These are phyloP conservation scores for Hypoxylon sp. DNA, from an alignment of 2,329 filamentous ascomycete species.

Conservation along the genomic window DNA sequence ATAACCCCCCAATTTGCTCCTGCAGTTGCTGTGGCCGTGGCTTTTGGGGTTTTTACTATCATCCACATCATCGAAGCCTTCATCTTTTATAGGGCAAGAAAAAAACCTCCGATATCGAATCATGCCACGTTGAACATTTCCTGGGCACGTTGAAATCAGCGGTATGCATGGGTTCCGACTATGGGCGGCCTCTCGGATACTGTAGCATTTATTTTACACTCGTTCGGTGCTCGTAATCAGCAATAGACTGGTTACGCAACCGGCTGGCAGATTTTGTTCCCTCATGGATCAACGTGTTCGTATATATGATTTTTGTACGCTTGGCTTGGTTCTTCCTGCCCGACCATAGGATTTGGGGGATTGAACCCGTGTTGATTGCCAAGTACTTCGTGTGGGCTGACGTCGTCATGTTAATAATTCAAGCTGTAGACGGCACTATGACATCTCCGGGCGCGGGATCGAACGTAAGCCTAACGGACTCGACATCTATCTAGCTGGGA, in stretches of 20 bases:
- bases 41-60: conserved; percentile 42
- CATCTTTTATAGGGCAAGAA: conserved; percentile 40
- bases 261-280: conserved; percentile 52
- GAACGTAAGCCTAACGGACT: conserved; percentile 50
- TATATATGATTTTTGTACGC: conserved; percentile 58
- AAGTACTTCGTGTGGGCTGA: conserved; percentile 62
- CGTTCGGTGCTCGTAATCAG: conserved; percentile 54
- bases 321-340: conserved; percentile 56
- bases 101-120: background rate
- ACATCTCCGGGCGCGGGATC: conserved; percentile 46
- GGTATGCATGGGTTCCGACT: conserved; percentile 53
- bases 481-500: conserved; percentile 56
- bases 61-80: conserved; percentile 43
- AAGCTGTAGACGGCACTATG: conserved; percentile 56
- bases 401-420: conserved; percentile 60
- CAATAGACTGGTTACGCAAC: conserved; percentile 51
- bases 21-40: conserved; percentile 43
- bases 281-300: conserved; percentile 59
- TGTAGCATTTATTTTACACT: conserved; percentile 53
- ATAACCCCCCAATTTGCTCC: conserved; percentile 46
- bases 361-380: conserved; percentile 55
- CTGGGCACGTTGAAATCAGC: conserved; percentile 3
- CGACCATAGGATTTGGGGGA: conserved; percentile 52
- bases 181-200: conserved; percentile 57
- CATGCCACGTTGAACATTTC: background rate